Evolutionary conservation across 129 eudicot species (phyloP).

Genomic region (Flaveria trinervia): DNA sequence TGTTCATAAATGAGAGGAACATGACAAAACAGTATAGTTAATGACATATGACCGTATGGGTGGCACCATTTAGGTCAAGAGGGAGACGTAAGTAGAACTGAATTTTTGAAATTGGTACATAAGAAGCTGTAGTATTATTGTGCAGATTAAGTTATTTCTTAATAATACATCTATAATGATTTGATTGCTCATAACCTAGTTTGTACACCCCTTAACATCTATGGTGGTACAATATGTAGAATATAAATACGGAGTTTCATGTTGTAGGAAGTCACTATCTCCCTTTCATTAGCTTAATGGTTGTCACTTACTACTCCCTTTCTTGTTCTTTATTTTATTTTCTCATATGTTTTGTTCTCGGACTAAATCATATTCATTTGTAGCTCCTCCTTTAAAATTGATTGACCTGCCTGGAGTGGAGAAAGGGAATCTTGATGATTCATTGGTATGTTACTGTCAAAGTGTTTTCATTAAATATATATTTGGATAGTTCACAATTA

Average conservation of each 20-base stretch:
- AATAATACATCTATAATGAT: background rate
- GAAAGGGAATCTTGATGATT: slow-evolving; percentile 81
- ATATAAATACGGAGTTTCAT: background rate
- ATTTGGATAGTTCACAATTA: background rate
- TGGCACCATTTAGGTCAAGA: background rate
- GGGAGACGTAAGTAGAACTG: background rate
- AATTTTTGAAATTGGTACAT: background rate
- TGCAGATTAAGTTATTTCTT: background rate
- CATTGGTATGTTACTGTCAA: slow-evolving; percentile 60
- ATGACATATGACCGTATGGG: background rate
- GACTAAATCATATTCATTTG: slow-evolving; percentile 15
- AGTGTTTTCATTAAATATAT: background rate
- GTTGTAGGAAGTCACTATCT: background rate
- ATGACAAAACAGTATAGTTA: background rate
- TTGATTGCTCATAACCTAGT: background rate
- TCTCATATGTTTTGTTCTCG: slow-evolving; percentile 9
- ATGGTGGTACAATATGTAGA: slow-evolving; percentile 3
- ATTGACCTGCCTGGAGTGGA: slow-evolving; percentile 95
- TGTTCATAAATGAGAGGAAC: background rate
- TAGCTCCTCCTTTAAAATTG: slow-evolving; percentile 92
- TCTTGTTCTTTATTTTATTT: slow-evolving; percentile 5
- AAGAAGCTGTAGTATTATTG: background rate
- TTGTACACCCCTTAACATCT: slow-evolving; percentile 9
- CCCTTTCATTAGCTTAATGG: slow-evolving; percentile 7
- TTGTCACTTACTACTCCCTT: background rate